Conservation (phyloP, 441 rosid genomes). For the Euphorbia celastroides region DNA sequence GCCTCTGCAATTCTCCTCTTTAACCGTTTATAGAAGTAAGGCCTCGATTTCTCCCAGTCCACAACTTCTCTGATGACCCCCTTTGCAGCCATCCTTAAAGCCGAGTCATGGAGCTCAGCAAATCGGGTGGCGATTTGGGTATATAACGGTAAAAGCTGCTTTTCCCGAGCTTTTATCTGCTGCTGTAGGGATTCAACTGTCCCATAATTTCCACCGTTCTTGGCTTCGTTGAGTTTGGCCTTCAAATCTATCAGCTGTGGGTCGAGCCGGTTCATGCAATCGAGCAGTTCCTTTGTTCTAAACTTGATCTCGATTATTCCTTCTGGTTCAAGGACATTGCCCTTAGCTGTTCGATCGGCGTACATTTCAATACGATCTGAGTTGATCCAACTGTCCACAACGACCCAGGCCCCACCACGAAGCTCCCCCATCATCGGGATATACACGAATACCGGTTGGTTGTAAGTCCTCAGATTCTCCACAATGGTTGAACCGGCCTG, state of each 20-base stretch:
- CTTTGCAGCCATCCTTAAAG: constrained; percentile 94
- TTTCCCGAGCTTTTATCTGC: constrained; percentile 77
- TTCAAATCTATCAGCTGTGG: constrained; percentile 59
- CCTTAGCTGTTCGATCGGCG: constrained; percentile 92
- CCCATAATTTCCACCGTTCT: constrained; percentile 37
- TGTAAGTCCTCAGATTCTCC: constrained; percentile 95
- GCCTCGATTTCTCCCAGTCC: constrained; percentile 72
- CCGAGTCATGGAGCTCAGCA: constrained; percentile 94
- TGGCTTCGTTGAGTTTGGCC: constrained; percentile 68
- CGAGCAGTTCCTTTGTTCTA: constrained; percentile 83
- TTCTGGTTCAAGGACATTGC: constrained; percentile 99
- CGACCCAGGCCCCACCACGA: constrained; percentile 99
- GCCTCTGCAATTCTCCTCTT: constrained; percentile 71
- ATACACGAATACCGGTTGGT: constrained; percentile 95
- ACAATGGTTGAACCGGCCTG: constrained; percentile 99
- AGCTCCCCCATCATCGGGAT: constrained; percentile 99
- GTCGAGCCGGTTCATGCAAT: constrained; percentile 98
- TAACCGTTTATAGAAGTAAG: constrained; percentile 71
- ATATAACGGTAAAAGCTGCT: constrained; percentile 82
- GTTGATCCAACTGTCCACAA: constrained; percentile 91
- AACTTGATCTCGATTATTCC: constrained; percentile 97
- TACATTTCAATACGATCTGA: constrained; percentile 97
- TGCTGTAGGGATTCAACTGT: constrained; percentile 53
- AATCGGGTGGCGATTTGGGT: constrained; percentile 93
- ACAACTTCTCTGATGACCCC: constrained; percentile 92